Percentiles rank a stretch among this genome's conserved stretches.
Conservation (phyloP, 495 filamentous ascomycete species). For the Podospora fimiseda region DNA sequence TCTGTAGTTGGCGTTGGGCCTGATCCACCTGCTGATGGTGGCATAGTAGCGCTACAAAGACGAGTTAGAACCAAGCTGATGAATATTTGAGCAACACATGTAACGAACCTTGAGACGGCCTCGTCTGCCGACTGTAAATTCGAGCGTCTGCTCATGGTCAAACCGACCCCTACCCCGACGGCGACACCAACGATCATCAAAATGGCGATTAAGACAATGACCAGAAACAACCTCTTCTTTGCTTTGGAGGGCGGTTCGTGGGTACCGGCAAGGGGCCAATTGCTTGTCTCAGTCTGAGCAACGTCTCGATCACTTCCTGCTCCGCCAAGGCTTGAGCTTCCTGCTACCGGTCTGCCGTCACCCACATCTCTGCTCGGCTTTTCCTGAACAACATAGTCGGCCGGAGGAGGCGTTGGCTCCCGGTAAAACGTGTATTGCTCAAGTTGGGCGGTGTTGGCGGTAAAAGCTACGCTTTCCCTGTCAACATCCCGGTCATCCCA, state of each 20-base stretch:
- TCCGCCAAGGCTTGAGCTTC: neutral
- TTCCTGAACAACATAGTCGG: constrained; percentile 15
- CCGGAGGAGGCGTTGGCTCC: constrained; percentile 28
- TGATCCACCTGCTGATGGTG: neutral
- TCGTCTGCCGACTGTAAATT: neutral
- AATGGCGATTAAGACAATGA: constrained; percentile 18
- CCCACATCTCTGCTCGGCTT: constrained; percentile 9
- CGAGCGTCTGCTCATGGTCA: constrained; percentile 27
- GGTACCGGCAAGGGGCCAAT: constrained; percentile 9
- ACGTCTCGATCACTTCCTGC: constrained; percentile 3
- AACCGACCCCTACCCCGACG: constrained; percentile 36
- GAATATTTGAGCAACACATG: neutral
- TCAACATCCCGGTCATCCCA: constrained; percentile 26
- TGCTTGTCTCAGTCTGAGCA: constrained; percentile 1
- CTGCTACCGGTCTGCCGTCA: neutral
- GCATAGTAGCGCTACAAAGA: neutral
- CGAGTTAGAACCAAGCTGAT: neutral
- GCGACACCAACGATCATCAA: constrained; percentile 28
- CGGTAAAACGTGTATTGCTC: constrained; percentile 33
- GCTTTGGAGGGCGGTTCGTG: constrained; percentile 11
- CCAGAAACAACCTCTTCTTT: constrained; percentile 26
- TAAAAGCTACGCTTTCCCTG: neutral
- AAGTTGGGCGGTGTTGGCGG: constrained; percentile 8
- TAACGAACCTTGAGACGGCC: constrained; percentile 19
- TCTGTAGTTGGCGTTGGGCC: constrained; percentile 5